Conservation (phyloP, 1,284 basidiomycete species). For the Athelia sp. region DNA sequence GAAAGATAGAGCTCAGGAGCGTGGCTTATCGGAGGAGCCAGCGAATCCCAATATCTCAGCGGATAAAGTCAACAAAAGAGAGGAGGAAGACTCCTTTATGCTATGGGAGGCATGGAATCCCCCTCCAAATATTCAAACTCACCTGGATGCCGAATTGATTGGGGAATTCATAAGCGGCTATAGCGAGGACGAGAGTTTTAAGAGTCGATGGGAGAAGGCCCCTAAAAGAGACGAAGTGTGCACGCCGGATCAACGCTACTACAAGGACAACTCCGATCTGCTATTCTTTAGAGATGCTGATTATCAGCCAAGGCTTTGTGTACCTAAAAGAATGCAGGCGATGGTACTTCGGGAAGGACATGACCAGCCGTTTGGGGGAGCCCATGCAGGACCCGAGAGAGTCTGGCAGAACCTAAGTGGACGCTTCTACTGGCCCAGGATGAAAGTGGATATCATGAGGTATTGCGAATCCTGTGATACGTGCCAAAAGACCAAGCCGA, state of each 20-base stretch:
- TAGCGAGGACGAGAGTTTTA: neutral
- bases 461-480: conserved; percentile 18
- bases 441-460: conserved; percentile 4
- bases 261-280: neutral
- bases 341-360: neutral
- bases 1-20: too few species aligned
- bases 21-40: neutral
- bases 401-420: neutral
- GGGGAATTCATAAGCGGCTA: neutral
- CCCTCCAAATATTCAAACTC: neutral
- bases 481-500: conserved; percentile 16
- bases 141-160: neutral
- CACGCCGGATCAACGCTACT: neutral
- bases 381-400: neutral
- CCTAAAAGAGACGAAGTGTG: neutral
- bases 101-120: neutral
- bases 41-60: neutral
- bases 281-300: neutral
- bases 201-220: neutral
- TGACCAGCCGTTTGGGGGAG: neutral
- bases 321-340: neutral
- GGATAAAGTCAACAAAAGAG: neutral
- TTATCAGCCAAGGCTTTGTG: neutral
- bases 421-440: conserved; percentile 9
- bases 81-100: neutral